phyloP scores from a whole-genome alignment of 139 green algal species.

The Chlamydomonas incerta region DNA sequence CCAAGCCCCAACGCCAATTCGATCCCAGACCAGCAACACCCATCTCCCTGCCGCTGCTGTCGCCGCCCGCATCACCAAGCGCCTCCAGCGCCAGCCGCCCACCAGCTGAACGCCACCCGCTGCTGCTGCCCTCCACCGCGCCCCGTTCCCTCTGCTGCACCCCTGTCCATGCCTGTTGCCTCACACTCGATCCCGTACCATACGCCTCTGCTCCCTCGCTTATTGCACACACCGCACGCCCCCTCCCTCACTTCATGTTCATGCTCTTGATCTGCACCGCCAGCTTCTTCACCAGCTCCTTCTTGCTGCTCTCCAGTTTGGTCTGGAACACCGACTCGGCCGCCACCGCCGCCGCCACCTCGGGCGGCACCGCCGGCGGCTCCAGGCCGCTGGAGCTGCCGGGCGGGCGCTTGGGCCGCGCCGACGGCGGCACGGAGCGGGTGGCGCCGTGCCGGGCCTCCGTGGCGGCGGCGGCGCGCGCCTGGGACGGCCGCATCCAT shows the following conservation, averaged over 20 bases:
- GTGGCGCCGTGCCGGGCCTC: background rate
- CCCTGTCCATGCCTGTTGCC: background rate
- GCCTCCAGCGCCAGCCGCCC: no score
- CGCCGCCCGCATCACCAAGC: no score
- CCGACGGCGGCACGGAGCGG: background rate
- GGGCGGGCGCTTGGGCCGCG: background rate
- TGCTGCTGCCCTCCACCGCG: no score
- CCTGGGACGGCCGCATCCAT: slow-evolving; percentile 27
- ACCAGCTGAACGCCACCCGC: no score
- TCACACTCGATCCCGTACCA: no score
- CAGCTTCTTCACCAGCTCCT: slow-evolving; percentile 32
- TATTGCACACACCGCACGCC: no score
- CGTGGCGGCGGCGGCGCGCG: background rate
- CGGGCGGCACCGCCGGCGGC: background rate
- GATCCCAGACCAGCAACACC: no score
- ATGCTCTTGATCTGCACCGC: slow-evolving; percentile 32
- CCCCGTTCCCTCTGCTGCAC: background rate
- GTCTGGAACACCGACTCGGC: background rate
- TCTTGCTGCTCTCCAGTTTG: background rate
- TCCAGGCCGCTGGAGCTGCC: background rate
- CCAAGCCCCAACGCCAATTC: no score
- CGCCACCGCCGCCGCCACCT: background rate
- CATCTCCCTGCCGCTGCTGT: no score
- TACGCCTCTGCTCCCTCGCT: background rate
- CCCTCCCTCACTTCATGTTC: slow-evolving; percentile 2